Evolutionary conservation across 2,329 filamentous ascomycete species (phyloP).

Genomic region (Cadophora gregata): DNA sequence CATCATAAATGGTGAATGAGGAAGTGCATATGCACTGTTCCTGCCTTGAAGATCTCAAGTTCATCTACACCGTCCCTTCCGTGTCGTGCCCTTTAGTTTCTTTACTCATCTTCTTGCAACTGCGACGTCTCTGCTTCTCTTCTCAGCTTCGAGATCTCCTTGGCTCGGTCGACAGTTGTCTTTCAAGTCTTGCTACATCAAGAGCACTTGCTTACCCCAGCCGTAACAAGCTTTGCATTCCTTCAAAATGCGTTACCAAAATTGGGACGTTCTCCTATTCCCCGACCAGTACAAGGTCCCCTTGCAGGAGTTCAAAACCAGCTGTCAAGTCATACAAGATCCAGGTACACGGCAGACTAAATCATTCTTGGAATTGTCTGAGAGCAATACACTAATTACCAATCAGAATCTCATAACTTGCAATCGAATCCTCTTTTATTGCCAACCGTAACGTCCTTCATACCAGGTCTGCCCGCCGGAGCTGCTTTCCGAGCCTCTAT

Average conservation of each 20-base stretch:
- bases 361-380: background rate
- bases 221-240: constrained; percentile 8
- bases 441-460: constrained; percentile 74
- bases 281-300: constrained; percentile 69
- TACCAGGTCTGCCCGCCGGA: constrained; percentile 66
- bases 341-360: constrained; percentile 43
- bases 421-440: constrained; percentile 44
- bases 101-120: background rate
- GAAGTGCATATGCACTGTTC: background rate
- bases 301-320: constrained; percentile 81
- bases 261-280: constrained; percentile 88
- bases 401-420: constrained; percentile 32
- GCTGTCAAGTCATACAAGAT: constrained; percentile 70
- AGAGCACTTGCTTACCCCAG: constrained; percentile 18
- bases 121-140: constrained; percentile 8
- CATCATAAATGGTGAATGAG: background rate
- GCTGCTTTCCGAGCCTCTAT: constrained; percentile 74
- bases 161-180: constrained; percentile 3
- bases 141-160: constrained; percentile 1
- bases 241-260: constrained; percentile 75
- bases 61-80: background rate
- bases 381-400: background rate
- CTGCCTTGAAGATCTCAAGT: background rate
- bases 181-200: constrained; percentile 17
- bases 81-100: background rate